Evolutionary conservation across 2,329 filamentous ascomycete genomes (phyloP), one percentile per base, ranked within the genome.

Genomic region (Fusarium gaditjirri): DNA sequence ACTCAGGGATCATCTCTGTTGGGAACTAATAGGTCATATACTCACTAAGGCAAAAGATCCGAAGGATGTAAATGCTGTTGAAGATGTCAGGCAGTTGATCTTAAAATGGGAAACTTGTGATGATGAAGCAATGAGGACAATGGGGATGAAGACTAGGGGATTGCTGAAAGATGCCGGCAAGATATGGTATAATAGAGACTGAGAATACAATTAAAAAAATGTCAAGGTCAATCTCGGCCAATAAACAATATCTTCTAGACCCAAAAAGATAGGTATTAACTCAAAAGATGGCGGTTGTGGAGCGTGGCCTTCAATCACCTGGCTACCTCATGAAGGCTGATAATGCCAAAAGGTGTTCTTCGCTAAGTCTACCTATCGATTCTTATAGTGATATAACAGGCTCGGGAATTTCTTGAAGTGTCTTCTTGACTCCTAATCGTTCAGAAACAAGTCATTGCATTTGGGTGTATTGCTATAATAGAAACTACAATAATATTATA

Each of bases 1-100:
- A 3, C 57, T 77, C 14, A 56, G 50, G 5, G 76, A 78, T 33
- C 72, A 75, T 50, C 58, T 78, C 10, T 62, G 72, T 4, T 53
- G 70, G 27, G 76, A 78, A 11, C 31, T 78, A 3, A 53, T 67
- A 11, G 47, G 31, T 0, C 16, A 47, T 14, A 14, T 78, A 4
- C 16, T 78, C 10, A 27, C 19, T 4, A 38, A 52, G 8, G 57
- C 61, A 0, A n/a, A 25, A 1, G 47, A 68, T 5, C 50, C 57
- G 11, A 23, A 38, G 3, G 50, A 71, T 3, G 42, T 56, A 5
- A 29, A 21, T 1, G 14, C 64, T 31, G 53, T 62, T 14, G 21
- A 31, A 2, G 50, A 59, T 16, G 61, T 61, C 1, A 63, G 44
- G 31, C 27, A 61, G 3, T 21, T 73, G 46, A 53, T 78, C 33